Evolutionary conservation across 2,329 filamentous ascomycete species (phyloP).

Genomic region (Chaetothyriales sp.): DNA sequence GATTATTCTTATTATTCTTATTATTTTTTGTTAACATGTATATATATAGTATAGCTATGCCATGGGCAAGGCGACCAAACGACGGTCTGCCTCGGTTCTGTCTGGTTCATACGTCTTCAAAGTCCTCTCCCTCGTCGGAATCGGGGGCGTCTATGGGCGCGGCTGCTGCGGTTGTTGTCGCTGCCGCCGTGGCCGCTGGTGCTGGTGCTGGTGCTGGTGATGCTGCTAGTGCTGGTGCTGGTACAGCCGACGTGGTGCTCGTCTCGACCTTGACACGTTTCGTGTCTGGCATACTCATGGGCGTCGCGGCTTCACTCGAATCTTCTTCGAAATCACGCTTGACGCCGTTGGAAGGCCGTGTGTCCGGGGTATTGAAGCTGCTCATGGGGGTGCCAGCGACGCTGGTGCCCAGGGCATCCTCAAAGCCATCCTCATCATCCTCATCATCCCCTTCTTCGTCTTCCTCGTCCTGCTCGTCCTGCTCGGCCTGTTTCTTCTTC

Average conservation of each 20-base stretch:
- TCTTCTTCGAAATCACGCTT: slow-evolving; percentile 14
- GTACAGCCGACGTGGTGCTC: background rate
- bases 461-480: slow-evolving; percentile 14
- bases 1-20: slow-evolving; percentile 12
- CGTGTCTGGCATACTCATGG: slow-evolving; percentile 5
- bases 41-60: too few species aligned
- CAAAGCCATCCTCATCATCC: slow-evolving; percentile 14
- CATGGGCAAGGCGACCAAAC: too few species aligned
- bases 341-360: slow-evolving; percentile 7
- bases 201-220: background rate
- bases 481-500: slow-evolving; percentile 6
- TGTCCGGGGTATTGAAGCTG: background rate
- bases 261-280: slow-evolving; percentile 13
- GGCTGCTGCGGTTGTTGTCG: background rate
- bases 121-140: slow-evolving; percentile 18
- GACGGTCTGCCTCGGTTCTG: background rate
- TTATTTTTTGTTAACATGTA: too few species aligned
- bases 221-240: background rate
- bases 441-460: slow-evolving; percentile 16
- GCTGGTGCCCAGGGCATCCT: slow-evolving; percentile 7
- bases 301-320: slow-evolving; percentile 12
- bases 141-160: slow-evolving; percentile 8
- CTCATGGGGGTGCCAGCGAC: slow-evolving; percentile 9
- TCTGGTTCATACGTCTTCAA: slow-evolving; percentile 14
- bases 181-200: background rate